Percentiles rank a stretch among this genome's conserved stretches.
Conservation (phyloP, 257 asterid species). For the Ajuga chamaepitys region DNA sequence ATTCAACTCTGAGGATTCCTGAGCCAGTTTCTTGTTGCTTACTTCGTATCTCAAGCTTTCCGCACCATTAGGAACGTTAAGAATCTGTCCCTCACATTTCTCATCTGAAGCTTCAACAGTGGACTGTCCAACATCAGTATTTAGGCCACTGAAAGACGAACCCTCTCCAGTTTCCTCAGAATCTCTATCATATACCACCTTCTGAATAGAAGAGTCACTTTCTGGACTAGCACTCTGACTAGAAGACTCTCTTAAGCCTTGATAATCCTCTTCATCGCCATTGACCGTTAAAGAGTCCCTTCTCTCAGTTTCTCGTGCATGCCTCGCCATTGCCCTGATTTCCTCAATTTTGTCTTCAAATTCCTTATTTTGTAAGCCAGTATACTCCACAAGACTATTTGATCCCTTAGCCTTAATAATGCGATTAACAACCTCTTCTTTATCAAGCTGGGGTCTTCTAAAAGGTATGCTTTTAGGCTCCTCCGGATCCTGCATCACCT, state of each 20-base stretch:
- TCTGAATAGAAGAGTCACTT: conserved; percentile 19
- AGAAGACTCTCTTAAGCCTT: conserved; percentile 16
- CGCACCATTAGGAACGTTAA: conserved; percentile 13
- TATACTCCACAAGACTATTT: conserved; percentile 17
- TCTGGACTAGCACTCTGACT: conserved; percentile 16
- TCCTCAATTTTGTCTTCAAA: conserved; percentile 47
- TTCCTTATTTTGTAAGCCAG: conserved; percentile 26
- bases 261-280: conserved; percentile 28
- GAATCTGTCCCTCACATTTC: conserved; percentile 17
- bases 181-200: conserved; percentile 15
- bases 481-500: conserved; percentile 39
- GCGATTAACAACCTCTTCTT: conserved; percentile 45
- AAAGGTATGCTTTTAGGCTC: conserved; percentile 31
- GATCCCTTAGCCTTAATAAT: conserved; percentile 42
- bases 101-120: conserved; percentile 16
- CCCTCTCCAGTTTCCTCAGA: conserved; percentile 21
- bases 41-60: conserved; percentile 18
- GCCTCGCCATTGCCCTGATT: conserved; percentile 68
- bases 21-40: conserved; percentile 13
- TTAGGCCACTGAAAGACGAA: conserved; percentile 12
- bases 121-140: conserved; percentile 17
- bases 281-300: conserved; percentile 17
- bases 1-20: conserved; percentile 19
- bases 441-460: conserved; percentile 67
- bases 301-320: conserved; percentile 60